phyloP scores from a whole-genome alignment of 371 early-diverging fungal genomes.

The Mortierella sp. region DNA sequence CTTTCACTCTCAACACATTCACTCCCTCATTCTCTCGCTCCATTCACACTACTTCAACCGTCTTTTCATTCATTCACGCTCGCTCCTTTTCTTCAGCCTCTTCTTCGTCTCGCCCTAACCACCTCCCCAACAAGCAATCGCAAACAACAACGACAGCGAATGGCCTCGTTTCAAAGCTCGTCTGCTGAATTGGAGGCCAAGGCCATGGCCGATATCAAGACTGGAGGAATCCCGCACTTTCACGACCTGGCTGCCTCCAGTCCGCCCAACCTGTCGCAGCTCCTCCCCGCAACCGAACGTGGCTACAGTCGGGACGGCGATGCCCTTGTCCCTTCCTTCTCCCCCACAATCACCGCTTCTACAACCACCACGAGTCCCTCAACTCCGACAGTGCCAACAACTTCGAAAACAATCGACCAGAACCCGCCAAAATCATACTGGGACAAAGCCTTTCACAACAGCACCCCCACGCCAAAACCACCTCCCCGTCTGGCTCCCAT shows the following conservation, averaged over 20 bases:
- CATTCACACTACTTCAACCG: not conserved
- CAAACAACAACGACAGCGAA: conserved; percentile 4
- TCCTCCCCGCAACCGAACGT: conserved; percentile 6
- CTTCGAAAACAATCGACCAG: not conserved
- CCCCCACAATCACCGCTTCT: conserved; percentile 11
- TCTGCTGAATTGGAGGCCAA: conserved; percentile 25
- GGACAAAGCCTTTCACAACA: conserved; percentile 37
- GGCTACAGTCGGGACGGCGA: conserved; percentile 29
- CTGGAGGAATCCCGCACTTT: conserved; percentile 1
- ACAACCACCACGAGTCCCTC: conserved; percentile 17
- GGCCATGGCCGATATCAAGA: conserved; percentile 9
- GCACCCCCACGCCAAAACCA: conserved; percentile 49
- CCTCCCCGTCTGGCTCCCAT: conserved; percentile 55
- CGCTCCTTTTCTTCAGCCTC: not conserved
- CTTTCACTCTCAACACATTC: not conserved
- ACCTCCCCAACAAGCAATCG: not conserved
- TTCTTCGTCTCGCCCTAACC: not conserved
- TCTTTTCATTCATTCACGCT: not conserved
- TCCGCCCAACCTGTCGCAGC: not conserved
- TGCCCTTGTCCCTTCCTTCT: conserved; percentile 28
- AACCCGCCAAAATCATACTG: conserved; percentile 26
- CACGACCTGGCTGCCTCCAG: conserved; percentile 4
- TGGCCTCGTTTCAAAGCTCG: conserved; percentile 28
- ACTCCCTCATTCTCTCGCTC: not conserved
- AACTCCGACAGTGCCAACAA: not conserved